phyloP scores from a whole-genome alignment of 805 yeast genomes.

The Danielozyma ontarioensis region DNA sequence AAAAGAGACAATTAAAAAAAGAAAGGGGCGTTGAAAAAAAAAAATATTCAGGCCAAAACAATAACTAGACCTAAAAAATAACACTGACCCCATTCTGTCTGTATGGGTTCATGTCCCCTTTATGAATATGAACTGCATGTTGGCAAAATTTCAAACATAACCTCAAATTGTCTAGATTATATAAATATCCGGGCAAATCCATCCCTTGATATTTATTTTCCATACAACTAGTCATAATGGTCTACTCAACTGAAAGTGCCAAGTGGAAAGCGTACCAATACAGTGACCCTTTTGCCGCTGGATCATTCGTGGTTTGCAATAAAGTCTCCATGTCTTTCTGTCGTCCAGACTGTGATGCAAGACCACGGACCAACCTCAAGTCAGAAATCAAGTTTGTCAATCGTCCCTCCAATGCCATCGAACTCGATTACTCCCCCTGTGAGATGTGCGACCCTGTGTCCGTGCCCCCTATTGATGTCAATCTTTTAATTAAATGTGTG shows the following conservation, averaged over 20 bases:
- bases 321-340: conserved; percentile 42
- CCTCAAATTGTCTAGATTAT: background rate
- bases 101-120: background rate
- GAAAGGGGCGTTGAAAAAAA: no score
- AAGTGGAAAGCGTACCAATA: conserved; percentile 64
- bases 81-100: no score
- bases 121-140: background rate
- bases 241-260: conserved; percentile 38
- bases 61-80: no score
- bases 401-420: conserved; percentile 36
- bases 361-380: conserved; percentile 37
- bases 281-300: conserved; percentile 62
- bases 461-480: conserved; percentile 41
- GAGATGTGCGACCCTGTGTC: conserved; percentile 49
- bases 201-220: background rate
- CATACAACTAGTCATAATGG: conserved; percentile 18
- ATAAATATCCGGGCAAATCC: no score
- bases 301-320: conserved; percentile 50
- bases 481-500: conserved; percentile 45
- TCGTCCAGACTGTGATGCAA: conserved; percentile 64
- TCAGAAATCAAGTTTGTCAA: conserved; percentile 43
- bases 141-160: background rate
- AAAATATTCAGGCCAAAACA: no score
- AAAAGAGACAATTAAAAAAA: no score
- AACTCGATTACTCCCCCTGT: conserved; percentile 48